Conservation (phyloP, 768 basidiomycete species). For the Amylocystis lapponica region DNA sequence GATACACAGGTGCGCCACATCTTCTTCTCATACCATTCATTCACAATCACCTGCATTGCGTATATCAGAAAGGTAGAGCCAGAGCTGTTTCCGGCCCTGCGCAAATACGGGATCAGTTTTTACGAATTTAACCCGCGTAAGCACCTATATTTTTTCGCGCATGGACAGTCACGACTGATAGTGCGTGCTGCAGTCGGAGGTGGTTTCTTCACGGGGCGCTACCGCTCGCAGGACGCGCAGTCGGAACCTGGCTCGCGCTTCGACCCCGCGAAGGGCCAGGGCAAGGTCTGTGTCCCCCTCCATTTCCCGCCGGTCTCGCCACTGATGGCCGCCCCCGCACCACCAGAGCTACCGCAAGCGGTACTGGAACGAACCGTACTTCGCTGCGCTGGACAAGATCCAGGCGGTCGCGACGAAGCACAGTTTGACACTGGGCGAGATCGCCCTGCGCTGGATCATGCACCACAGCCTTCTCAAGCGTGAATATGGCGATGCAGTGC, state of each 20-base stretch:
- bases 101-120: conserved; percentile 35
- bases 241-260: conserved; percentile 53
- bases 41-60: background rate
- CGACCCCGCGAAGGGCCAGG: conserved; percentile 40
- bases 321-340: background rate
- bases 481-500: conserved; percentile 43
- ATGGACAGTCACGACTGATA: background rate
- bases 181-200: conserved; percentile 26
- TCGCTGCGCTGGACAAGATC: conserved; percentile 42
- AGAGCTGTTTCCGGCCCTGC: conserved; percentile 38
- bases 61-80: conserved; percentile 28
- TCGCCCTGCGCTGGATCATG: conserved; percentile 40
- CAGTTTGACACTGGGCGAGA: conserved; percentile 34
- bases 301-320: background rate
- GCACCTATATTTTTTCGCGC: conserved; percentile 8
- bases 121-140: conserved; percentile 35
- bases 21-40: background rate
- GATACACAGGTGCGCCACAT: conserved; percentile 32
- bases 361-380: conserved; percentile 52
- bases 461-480: conserved; percentile 44
- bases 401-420: conserved; percentile 34
- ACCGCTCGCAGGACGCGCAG: conserved; percentile 28
- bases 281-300: conserved; percentile 31
- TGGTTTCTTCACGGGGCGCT: conserved; percentile 37
- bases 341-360: conserved; percentile 17